Percentiles rank a stretch among this genome's conserved stretches.
Conservation (phyloP, 345 rosid genomes). For the Salix suchowensis region DNA sequence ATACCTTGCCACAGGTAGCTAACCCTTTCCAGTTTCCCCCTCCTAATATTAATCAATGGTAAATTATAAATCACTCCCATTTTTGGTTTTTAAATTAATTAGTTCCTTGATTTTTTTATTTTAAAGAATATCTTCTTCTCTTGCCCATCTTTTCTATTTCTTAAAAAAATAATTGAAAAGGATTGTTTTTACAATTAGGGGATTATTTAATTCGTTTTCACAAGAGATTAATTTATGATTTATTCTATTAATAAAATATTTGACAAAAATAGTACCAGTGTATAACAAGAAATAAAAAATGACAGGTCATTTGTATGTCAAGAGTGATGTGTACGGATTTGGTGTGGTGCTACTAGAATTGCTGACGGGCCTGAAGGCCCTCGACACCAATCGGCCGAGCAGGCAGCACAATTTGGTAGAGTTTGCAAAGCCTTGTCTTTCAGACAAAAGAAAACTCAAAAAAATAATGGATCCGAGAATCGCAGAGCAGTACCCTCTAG, state of each 20-base stretch:
- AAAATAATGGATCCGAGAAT: conserved; percentile 72
- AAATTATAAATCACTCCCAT: too few relatives aligned
- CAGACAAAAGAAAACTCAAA: conserved; percentile 43
- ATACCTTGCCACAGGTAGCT: conserved; percentile 66
- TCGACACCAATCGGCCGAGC: conserved; percentile 53
- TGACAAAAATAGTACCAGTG: not conserved
- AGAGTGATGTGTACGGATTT: conserved; percentile 83
- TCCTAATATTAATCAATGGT: too few relatives aligned
- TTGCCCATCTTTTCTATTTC: too few relatives aligned
- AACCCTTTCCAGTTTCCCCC: not conserved
- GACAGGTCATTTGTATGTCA: conserved; percentile 72
- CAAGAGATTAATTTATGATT: too few relatives aligned
- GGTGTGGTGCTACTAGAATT: conserved; percentile 76
- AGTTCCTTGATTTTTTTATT: too few relatives aligned
- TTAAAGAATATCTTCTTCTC: too few relatives aligned
- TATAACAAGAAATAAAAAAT: not conserved
- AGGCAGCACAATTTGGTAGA: conserved; percentile 47
- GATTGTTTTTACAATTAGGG: too few relatives aligned
- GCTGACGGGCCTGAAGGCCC: conserved; percentile 59
- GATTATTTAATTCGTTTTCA: too few relatives aligned
- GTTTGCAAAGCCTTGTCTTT: conserved; percentile 51
- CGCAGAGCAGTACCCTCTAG: conserved; percentile 43
- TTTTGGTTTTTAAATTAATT: too few relatives aligned
- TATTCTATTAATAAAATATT: not conserved
- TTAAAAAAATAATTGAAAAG: too few relatives aligned